Conservation (phyloP, 2,329 filamentous ascomycete species). For the Fusarium decemcellulare region DNA sequence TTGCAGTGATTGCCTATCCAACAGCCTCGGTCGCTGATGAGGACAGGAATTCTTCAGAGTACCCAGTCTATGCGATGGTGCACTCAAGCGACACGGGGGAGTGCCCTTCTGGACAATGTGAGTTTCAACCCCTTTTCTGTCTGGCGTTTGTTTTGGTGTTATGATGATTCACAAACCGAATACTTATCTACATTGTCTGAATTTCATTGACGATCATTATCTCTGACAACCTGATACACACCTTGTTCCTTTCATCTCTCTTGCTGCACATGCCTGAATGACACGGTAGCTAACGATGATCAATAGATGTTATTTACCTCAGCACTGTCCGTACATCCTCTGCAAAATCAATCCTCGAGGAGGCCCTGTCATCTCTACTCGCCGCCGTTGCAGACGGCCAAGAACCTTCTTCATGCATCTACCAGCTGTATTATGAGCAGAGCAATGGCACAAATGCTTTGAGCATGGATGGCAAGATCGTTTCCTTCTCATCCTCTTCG, state of each 20-base stretch:
- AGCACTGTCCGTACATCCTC: conserved; percentile 53
- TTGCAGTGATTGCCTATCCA: conserved; percentile 78
- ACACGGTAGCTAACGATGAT: conserved; percentile 50
- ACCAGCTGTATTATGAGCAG: conserved; percentile 71
- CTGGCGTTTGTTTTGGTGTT: conserved; percentile 58
- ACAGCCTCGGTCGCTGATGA: conserved; percentile 59
- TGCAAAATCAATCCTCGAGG: conserved; percentile 55
- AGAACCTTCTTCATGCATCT: conserved; percentile 57
- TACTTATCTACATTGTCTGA: conserved; percentile 99
- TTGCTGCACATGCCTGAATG: conserved; percentile 14
- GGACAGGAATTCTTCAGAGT: conserved; percentile 52
- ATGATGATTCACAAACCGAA: conserved; percentile 90
- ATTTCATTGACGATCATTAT: conserved; percentile 85
- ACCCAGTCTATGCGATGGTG: conserved; percentile 73
- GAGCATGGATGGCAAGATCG: conserved; percentile 57
- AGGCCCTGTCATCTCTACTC: conserved; percentile 60
- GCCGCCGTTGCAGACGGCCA: conserved; percentile 47
- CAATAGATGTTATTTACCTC: conserved; percentile 53
- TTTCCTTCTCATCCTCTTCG: conserved; percentile 71
- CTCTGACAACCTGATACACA: conserved; percentile 91
- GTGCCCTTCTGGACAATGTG: conserved; percentile 90
- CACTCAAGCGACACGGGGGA: conserved; percentile 95
- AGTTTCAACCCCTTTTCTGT: conserved; percentile 62
- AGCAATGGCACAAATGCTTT: conserved; percentile 46
- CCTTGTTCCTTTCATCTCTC: conserved; percentile 27